phyloP scores from a whole-genome alignment of 2,329 filamentous ascomycete species.

The Claviceps capensis region DNA sequence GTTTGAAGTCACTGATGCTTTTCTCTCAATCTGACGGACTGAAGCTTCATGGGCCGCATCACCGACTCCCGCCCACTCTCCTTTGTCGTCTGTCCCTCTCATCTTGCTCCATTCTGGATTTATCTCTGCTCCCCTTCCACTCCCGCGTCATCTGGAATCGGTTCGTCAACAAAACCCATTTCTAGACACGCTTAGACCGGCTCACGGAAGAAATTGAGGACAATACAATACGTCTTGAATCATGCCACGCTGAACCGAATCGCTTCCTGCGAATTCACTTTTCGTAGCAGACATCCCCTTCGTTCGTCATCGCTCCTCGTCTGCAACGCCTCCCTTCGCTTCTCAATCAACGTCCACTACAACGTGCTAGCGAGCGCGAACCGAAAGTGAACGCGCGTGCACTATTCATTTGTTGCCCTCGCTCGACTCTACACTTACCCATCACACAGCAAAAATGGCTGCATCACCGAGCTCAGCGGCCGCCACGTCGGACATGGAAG shows the following conservation, averaged over 20 bases:
- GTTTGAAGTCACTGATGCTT: no score
- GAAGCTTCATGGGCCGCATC: not conserved
- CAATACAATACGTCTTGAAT: not conserved
- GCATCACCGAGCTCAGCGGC: conserved; percentile 26
- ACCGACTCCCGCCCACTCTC: not conserved
- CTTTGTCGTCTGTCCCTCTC: not conserved
- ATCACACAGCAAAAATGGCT: conserved; percentile 17
- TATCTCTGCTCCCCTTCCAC: not conserved
- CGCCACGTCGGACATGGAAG: conserved; percentile 31
- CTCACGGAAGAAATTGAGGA: not conserved
- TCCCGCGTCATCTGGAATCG: not conserved
- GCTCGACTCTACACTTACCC: not conserved
- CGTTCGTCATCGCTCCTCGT: not conserved
- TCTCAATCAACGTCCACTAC: conserved; percentile 1
- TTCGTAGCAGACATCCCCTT: not conserved
- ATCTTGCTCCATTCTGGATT: no score
- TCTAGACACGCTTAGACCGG: not conserved
- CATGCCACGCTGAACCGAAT: conserved; percentile 10
- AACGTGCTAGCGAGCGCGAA: not conserved
- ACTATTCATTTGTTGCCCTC: not conserved
- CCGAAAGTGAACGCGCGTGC: not conserved
- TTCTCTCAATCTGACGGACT: no score
- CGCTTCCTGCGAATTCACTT: conserved; percentile 1
- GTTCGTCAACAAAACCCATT: not conserved
- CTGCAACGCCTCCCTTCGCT: not conserved